Evolutionary conservation across 768 basidiomycete genomes (phyloP).

Genomic region (Pilatotrama ljubarskyi): DNA sequence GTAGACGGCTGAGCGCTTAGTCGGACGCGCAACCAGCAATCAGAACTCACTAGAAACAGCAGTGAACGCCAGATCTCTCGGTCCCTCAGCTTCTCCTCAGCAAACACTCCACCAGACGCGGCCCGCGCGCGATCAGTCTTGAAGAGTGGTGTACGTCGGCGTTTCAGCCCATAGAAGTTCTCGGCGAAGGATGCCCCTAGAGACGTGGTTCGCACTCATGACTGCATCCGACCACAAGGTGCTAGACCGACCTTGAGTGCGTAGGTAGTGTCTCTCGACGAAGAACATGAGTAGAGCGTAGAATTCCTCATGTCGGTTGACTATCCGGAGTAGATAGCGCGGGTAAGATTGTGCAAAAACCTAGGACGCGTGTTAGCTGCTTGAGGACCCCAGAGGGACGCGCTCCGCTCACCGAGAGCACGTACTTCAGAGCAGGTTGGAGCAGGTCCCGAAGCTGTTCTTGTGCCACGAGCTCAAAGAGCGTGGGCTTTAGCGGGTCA

Average conservation of each 20-base stretch:
- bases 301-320: slow-evolving; percentile 96
- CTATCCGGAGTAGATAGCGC: slow-evolving; percentile 84
- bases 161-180: slow-evolving; percentile 92
- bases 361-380: slow-evolving; percentile 40
- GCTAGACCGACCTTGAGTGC: slow-evolving; percentile 67
- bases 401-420: slow-evolving; percentile 68
- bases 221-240: neutral
- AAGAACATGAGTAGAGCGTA: slow-evolving; percentile 87
- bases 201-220: neutral
- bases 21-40: neutral
- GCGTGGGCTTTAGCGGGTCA: slow-evolving; percentile 73
- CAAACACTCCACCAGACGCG: slow-evolving; percentile 65
- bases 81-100: slow-evolving; percentile 63
- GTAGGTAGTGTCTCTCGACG: slow-evolving; percentile 89
- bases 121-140: slow-evolving; percentile 65
- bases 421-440: slow-evolving; percentile 94
- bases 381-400: neutral
- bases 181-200: slow-evolving; percentile 94
- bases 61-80: slow-evolving; percentile 77
- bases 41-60: slow-evolving; percentile 66
- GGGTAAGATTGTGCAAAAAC: slow-evolving; percentile 95
- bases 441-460: slow-evolving; percentile 90
- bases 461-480: slow-evolving; percentile 92
- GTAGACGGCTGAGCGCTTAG: neutral
- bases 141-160: slow-evolving; percentile 70